Percentiles rank a stretch among this genome's conserved stretches.
Conservation (phyloP, 306 rosid species). For the Vicia sativa region DNA sequence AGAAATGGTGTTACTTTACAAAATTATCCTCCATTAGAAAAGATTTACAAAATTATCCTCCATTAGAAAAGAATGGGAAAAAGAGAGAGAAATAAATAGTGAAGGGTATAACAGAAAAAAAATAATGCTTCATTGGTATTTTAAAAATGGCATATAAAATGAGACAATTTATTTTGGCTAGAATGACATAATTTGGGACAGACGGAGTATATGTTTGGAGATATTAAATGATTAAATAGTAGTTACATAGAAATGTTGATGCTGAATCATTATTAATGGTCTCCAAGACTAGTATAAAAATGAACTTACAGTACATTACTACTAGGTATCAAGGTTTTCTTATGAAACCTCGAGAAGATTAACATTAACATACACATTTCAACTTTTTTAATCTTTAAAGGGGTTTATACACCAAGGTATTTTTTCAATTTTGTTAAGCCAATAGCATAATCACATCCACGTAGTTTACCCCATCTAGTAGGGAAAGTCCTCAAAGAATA, state of each 20-base stretch:
- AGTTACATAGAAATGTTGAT: not conserved
- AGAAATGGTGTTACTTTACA: too few relatives aligned
- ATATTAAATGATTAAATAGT: slow-evolving; percentile 21
- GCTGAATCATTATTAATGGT: slow-evolving; percentile 13
- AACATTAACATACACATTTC: slow-evolving; percentile 6
- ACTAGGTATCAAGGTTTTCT: slow-evolving; percentile 4
- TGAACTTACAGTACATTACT: not conserved
- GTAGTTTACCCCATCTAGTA: slow-evolving; percentile 15
- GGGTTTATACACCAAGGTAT: not conserved
- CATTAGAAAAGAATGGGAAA: too few relatives aligned
- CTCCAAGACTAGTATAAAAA: slow-evolving; percentile 10
- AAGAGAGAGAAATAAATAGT: too few relatives aligned
- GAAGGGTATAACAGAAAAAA: too few relatives aligned
- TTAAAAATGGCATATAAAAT: too few relatives aligned
- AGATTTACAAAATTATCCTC: too few relatives aligned
- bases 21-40: too few relatives aligned
- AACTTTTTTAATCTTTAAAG: not conserved
- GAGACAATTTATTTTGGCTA: too few relatives aligned
- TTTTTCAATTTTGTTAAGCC: not conserved
- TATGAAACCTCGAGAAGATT: not conserved
- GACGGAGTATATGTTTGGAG: too few relatives aligned
- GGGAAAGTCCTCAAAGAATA: slow-evolving; percentile 3
- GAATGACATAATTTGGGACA: too few relatives aligned
- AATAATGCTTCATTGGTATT: too few relatives aligned
- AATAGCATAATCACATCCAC: slow-evolving; percentile 6